Base-by-base conservation (phyloP, 1,284 basidiomycete species). In the Microbotryum scabiosae region DNA sequence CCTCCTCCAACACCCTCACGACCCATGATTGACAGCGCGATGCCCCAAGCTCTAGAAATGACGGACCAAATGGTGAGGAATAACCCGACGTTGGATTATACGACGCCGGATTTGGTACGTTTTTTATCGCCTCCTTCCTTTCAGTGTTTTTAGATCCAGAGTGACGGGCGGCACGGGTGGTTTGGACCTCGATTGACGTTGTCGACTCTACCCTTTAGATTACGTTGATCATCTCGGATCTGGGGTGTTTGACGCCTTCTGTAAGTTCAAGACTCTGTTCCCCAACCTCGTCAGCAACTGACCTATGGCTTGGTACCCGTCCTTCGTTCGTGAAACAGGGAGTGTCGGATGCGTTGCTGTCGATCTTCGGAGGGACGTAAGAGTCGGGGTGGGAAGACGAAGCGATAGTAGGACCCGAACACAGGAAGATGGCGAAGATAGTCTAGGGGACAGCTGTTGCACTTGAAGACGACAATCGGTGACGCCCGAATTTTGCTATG, bases 191-290 rank as follows among this genome's bases (percentile, higher is more conserved):
- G 10, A 16, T 25, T 25, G 21, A 46, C 26, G n/a, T 46, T 28
- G 6, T 45, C n/a, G 51, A 14, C n/a, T 32, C 36, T 50, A 45
- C 10, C 20, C 2, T n/a, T 41, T 23, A 65, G 69, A 91, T 94
- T 69, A 86, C 88, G 16, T 80, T 93, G 41, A 86, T 96, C 41
- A 89, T 96, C 72, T 90, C 87, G 61, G 91, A 96, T 68, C 86
- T 93, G 28, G 91, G 91, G 43, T 88, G 89, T 66, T 78, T 96
- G 65, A 93, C 91, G 21, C 91, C 91, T 47, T 86, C 88, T 75
- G 90, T 66, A 30, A 21, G 66, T 51, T n/a, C n/a, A n/a, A n/a
- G n/a, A n/a, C n/a, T n/a, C n/a, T n/a, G n/a, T n/a, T n/a, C n/a
- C n/a, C n/a, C n/a, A n/a, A n/a, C n/a, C n/a, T n/a, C n/a, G n/a